Base-by-base conservation (phyloP, 2,329 filamentous ascomycete species). In the Reticulascus tulasneorum region DNA sequence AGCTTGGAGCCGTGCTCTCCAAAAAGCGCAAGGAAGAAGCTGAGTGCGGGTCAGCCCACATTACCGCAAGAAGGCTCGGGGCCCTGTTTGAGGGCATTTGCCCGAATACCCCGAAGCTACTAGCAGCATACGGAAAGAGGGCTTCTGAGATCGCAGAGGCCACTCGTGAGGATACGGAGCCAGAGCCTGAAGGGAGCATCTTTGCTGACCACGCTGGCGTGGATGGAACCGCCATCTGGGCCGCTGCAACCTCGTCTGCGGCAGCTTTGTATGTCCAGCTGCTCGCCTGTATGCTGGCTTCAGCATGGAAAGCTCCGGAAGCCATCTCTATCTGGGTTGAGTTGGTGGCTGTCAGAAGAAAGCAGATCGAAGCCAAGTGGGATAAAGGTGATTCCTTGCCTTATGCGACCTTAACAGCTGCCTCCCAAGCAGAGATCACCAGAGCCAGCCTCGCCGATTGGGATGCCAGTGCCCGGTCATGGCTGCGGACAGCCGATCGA, bases 381-480 rank as follows among this genome's bases (percentile, higher is more conserved):
- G n/a, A n/a, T n/a, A n/a, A n/a, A n/a, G n/a, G n/a, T n/a, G n/a
- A n/a, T n/a, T n/a, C n/a, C n/a, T n/a, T n/a, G n/a, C n/a, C n/a
- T n/a, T n/a, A n/a, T n/a, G n/a, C n/a, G n/a, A n/a, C n/a, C n/a
- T n/a, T n/a, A n/a, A n/a, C n/a, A n/a, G n/a, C n/a, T n/a, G n/a
- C n/a, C n/a, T n/a, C n/a, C n/a, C n/a, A n/a, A n/a, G n/a, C n/a
- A n/a, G n/a, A n/a, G n/a, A n/a, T n/a, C n/a, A n/a, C n/a, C n/a
- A n/a, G n/a, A n/a, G n/a, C n/a, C n/a, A n/a, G n/a, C n/a, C 16
- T 34, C 5, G 15, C 23, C 9, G 15, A 24, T 18, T 66, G 61
- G 61, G 63, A 64, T 47, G 52, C 56, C 3, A 63, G 59, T 37
- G 54, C 56, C 1, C 47, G 62, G 6, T 41, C 61, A 1, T 66